Conservation (phyloP, 371 early-diverging fungal genomes). For the Mortierella sp. region DNA sequence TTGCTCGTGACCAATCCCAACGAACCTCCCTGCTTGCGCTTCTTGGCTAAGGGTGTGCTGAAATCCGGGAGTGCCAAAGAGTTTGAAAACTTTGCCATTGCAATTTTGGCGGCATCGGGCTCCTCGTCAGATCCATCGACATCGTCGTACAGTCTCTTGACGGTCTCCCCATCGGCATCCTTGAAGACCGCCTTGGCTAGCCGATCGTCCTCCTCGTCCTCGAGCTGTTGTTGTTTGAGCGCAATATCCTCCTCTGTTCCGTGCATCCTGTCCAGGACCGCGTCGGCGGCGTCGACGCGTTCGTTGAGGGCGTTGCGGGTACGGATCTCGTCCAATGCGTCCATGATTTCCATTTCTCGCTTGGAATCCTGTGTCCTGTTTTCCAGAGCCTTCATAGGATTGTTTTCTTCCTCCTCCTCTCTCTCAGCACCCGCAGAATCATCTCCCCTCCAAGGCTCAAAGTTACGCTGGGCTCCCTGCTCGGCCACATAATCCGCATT, state of each 20-base stretch:
- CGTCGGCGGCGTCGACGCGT: slow-evolving; percentile 77
- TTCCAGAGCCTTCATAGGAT: slow-evolving; percentile 96
- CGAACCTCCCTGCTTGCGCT: slow-evolving; percentile 51
- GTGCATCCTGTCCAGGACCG: slow-evolving; percentile 68
- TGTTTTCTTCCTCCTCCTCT: slow-evolving; percentile 85
- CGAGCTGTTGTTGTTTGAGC: slow-evolving; percentile 58
- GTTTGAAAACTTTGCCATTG: slow-evolving; percentile 54
- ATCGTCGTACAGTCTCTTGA: slow-evolving; percentile 75
- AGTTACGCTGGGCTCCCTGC: slow-evolving; percentile 93
- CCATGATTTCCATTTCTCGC: slow-evolving; percentile 96
- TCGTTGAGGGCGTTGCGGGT: slow-evolving; percentile 89
- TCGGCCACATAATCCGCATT: slow-evolving; percentile 97
- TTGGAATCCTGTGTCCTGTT: slow-evolving; percentile 93
- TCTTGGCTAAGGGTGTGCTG: slow-evolving; percentile 56
- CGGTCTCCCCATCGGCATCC: slow-evolving; percentile 76
- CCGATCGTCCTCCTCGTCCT: slow-evolving; percentile 79
- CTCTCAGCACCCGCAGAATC: slow-evolving; percentile 58
- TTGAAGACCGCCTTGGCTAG: slow-evolving; percentile 77
- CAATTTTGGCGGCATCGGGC: slow-evolving; percentile 62
- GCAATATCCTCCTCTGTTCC: slow-evolving; percentile 60
- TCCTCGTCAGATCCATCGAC: slow-evolving; percentile 51
- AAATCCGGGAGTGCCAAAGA: slow-evolving; percentile 61
- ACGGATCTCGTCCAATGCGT: slow-evolving; percentile 95
- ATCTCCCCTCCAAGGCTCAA: slow-evolving; percentile 94
- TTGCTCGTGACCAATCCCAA: slow-evolving; percentile 39